Evolutionary conservation across 2,329 filamentous ascomycete genomes (phyloP).

Genomic region (Aspergillus novofumigatus): DNA sequence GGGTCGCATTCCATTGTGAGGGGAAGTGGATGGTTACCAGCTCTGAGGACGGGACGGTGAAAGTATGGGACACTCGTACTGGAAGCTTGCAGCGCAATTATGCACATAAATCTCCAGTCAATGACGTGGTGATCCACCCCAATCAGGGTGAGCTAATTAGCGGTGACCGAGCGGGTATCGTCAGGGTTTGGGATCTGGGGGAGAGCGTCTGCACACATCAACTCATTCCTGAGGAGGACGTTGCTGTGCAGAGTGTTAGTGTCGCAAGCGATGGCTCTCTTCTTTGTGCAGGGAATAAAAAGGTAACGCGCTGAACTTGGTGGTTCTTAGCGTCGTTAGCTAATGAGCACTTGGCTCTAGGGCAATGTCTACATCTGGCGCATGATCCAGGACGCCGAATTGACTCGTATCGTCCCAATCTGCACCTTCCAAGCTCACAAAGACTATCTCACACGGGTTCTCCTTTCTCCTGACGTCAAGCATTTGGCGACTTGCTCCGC

Average conservation of each 20-base stretch:
- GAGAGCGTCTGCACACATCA: conserved; percentile 97
- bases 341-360: conserved; percentile 43
- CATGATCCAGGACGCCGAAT: conserved; percentile 76
- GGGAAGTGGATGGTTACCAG: conserved; percentile 99
- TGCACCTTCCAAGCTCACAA: conserved; percentile 88
- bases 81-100: conserved; percentile 90
- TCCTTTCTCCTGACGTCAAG: conserved; percentile 88
- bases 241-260: conserved; percentile 88
- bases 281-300: conserved; percentile 88
- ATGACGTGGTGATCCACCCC: conserved; percentile 98
- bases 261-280: conserved; percentile 92
- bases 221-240: conserved; percentile 92
- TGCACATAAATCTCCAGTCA: conserved; percentile 80
- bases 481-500: conserved; percentile 91
- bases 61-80: conserved; percentile 91
- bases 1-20: conserved; percentile 96
- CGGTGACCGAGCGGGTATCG: conserved; percentile 87
- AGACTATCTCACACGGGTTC: conserved; percentile 86
- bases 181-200: conserved; percentile 92
- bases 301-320: conserved; percentile 48
- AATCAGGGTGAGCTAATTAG: conserved; percentile 98
- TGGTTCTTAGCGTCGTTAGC: background rate
- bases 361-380: conserved; percentile 98
- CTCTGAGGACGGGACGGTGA: conserved; percentile 92
- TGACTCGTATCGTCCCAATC: conserved; percentile 78